A percentile compares a stretch with the other conserved stretches of the same genome.
phyloP scores from a whole-genome alignment of 495 filamentous ascomycete species.

The Elasticomyces elasticus region DNA sequence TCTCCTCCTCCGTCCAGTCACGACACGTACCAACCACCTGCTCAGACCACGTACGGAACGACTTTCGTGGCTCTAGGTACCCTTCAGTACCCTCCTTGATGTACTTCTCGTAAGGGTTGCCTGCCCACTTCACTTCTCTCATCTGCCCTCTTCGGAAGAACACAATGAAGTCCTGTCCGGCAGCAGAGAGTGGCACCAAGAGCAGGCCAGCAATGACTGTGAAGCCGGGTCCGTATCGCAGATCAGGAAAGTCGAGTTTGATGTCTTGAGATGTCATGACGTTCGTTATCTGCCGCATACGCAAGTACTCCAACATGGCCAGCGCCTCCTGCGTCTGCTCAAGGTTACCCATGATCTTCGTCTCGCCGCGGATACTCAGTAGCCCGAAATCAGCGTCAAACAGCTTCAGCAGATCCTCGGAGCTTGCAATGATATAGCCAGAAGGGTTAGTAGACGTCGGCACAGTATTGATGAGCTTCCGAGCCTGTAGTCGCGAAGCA shows the following conservation, averaged over 20 bases:
- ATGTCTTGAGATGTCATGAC: constrained; percentile 74
- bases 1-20: constrained; percentile 66
- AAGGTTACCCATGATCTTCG: constrained; percentile 70
- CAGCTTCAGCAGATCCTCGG: constrained; percentile 73
- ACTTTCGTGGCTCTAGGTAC: constrained; percentile 65
- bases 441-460: constrained; percentile 76
- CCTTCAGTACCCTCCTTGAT: constrained; percentile 55
- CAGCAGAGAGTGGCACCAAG: constrained; percentile 69
- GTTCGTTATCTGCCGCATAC: constrained; percentile 63
- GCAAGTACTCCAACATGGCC: constrained; percentile 77
- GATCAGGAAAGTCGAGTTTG: constrained; percentile 67
- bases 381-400: constrained; percentile 87
- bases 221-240: constrained; percentile 73
- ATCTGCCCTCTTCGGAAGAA: constrained; percentile 78
- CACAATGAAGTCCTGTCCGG: constrained; percentile 78
- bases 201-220: constrained; percentile 68
- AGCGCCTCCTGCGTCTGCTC: constrained; percentile 74
- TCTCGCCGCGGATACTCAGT: constrained; percentile 76
- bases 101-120: constrained; percentile 82
- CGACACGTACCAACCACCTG: constrained; percentile 63
- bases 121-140: constrained; percentile 81
- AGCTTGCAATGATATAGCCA: constrained; percentile 86
- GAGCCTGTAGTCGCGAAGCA: constrained; percentile 68
- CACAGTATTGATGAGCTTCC: constrained; percentile 69
- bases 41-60: constrained; percentile 69